These are phyloP conservation scores for Trichosporon ovoides DNA, from an alignment of 1,284 basidiomycete species.

Conservation along the genomic window DNA sequence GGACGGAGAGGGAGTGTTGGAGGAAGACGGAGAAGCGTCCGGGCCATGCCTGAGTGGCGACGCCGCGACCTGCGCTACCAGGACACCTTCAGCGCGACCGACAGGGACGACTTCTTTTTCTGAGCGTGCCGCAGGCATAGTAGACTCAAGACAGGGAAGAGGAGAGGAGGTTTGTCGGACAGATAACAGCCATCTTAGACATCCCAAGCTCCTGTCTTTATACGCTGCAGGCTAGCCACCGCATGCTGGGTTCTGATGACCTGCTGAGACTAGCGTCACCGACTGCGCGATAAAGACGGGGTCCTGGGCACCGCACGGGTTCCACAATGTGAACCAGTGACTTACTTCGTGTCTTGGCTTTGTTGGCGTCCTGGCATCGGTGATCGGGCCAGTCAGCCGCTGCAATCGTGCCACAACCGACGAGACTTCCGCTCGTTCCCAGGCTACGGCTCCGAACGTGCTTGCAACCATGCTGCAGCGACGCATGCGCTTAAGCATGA, in stretches of 20 bases:
- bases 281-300: background rate
- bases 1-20: background rate
- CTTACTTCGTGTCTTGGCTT: background rate
- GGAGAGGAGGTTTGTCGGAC: background rate
- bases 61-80: background rate
- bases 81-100: background rate
- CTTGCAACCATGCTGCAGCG: conserved; percentile 1
- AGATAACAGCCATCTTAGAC: background rate
- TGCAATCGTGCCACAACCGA: too few relatives aligned
- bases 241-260: background rate
- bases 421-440: too few relatives aligned
- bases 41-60: background rate
- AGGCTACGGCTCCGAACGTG: background rate
- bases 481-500: background rate
- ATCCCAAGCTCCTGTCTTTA: background rate
- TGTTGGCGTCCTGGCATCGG: background rate
- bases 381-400: background rate
- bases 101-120: background rate
- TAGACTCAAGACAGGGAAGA: background rate
- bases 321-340: background rate
- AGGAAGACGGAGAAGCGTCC: background rate
- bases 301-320: too few relatives aligned
- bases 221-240: background rate
- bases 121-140: background rate
- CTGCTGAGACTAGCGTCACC: background rate